phyloP scores from a whole-genome alignment of 2,329 filamentous ascomycete species.

The Aspergillus fischeri region DNA sequence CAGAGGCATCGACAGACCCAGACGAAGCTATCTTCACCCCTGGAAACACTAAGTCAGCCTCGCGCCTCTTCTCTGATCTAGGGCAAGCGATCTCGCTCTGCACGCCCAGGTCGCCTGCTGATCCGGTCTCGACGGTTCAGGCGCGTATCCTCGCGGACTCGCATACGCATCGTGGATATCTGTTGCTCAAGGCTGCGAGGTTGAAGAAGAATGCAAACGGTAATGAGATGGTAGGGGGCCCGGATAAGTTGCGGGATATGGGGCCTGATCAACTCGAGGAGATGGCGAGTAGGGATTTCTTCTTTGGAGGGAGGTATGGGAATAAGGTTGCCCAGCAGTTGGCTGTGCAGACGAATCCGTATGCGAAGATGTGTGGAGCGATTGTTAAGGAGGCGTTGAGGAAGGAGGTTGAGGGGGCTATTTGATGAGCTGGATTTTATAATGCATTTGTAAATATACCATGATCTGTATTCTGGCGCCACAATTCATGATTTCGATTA shows the following conservation, averaged over 20 bases:
- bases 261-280: conserved; percentile 48
- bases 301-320: conserved; percentile 51
- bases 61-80: conserved; percentile 34
- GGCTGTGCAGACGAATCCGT: conserved; percentile 59
- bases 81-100: conserved; percentile 44
- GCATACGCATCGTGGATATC: conserved; percentile 52
- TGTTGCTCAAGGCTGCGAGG: conserved; percentile 38
- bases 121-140: conserved; percentile 45
- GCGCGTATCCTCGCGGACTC: conserved; percentile 50
- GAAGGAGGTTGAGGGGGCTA: conserved; percentile 46
- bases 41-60: conserved; percentile 14
- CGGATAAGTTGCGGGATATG: conserved; percentile 30
- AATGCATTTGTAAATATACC: not conserved
- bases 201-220: conserved; percentile 13
- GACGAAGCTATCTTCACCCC: conserved; percentile 23
- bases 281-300: conserved; percentile 53
- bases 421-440: not conserved
- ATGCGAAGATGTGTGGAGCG: conserved; percentile 59
- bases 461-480: not conserved
- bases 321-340: conserved; percentile 55
- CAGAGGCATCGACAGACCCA: not conserved
- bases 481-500: not conserved
- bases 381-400: conserved; percentile 59
- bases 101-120: conserved; percentile 36
- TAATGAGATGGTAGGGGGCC: conserved; percentile 9